phyloP scores from a whole-genome alignment of 305 asterid species.

The Nicotiana rustica region DNA sequence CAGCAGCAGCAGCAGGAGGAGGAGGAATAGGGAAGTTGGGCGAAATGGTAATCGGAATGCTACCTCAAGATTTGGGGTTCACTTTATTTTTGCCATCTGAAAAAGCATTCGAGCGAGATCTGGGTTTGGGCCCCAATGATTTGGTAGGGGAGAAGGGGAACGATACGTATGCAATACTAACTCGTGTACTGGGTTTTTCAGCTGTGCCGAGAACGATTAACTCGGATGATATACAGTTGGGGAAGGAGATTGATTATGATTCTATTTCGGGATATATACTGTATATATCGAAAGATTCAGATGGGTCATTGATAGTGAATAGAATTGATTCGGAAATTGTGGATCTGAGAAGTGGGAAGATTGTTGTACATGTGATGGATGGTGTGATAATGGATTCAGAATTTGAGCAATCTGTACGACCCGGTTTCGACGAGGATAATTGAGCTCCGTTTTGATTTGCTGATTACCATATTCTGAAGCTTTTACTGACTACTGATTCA shows the following conservation, averaged over 20 bases:
- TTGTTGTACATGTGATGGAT: conserved; percentile 62
- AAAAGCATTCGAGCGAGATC: conserved; percentile 65
- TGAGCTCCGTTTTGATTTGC: conserved; percentile 28
- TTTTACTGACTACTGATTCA: background rate
- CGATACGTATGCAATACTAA: conserved; percentile 67
- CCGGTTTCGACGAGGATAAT: conserved; percentile 43
- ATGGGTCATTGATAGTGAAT: conserved; percentile 58
- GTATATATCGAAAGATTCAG: conserved; percentile 56
- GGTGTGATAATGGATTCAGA: conserved; percentile 75
- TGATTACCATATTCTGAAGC: background rate
- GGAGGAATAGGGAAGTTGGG: conserved; percentile 65
- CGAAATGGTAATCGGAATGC: conserved; percentile 62
- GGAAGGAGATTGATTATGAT: conserved; percentile 55
- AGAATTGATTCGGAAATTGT: conserved; percentile 52
- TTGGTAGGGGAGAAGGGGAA: conserved; percentile 40
- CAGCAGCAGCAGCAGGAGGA: background rate
- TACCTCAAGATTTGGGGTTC: conserved; percentile 83
- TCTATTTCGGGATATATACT: conserved; percentile 70
- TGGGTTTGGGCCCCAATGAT: conserved; percentile 57
- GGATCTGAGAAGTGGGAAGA: conserved; percentile 50
- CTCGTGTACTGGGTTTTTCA: conserved; percentile 73
- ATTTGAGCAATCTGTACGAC: conserved; percentile 57
- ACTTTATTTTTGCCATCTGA: conserved; percentile 85
- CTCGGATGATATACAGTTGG: conserved; percentile 50
- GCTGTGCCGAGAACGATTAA: conserved; percentile 68